Base-by-base conservation (phyloP, 805 yeast genomes). In the Sugiyamaella lignohabitans region DNA sequence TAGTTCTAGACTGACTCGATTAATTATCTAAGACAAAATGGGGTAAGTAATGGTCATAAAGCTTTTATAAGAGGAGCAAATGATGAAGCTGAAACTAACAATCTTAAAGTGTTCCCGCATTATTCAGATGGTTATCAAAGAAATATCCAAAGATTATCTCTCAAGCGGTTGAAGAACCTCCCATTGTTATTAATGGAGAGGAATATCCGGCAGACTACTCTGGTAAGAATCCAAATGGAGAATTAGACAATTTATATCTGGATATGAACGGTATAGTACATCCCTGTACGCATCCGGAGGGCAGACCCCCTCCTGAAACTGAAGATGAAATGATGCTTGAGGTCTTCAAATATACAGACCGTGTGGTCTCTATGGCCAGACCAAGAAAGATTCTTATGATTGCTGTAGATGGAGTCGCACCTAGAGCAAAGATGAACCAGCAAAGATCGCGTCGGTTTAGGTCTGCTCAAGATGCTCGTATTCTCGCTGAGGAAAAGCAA, bases 181-280 rank as follows among this genome's bases (percentile, higher is more conserved):
- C 72, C 2, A 65, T 66, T 1, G 72, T 43, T 2, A 63, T 83
- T 8, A 82, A 80, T 51, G 91, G 84, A 17, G 72, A 76, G 5
- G 71, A 68, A 23, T 74, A 77, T 42, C 94, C 88, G 0, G 73
- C 84, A 3, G 75, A 74, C 53, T 88, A 85, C 62, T 61, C 78
- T 18, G 76, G 79, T 44, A 82, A 93, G 10, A 93, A 93, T 63
- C 95, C 95, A 2, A 93, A 93, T 66, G 98, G 98, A 22, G 99
- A 93, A 67, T 69, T 88, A 41, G 98, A 93, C 63, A 93, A 93
- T 62, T 66, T 93, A 43, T 93, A 93, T 62, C 71, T 93, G 53
- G 99, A 93, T 68, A 93, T 93, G 98, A 93, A 93, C 63, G 98
- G 98, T 71, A 93, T 93, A 60, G 98, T 93, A 3, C 99, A 93